A percentile compares a stretch with the other conserved stretches of the same genome.
These are phyloP conservation scores for Vitis hybrid DNA, from an alignment of 177 flowering plant genomes.

Conservation along the genomic window DNA sequence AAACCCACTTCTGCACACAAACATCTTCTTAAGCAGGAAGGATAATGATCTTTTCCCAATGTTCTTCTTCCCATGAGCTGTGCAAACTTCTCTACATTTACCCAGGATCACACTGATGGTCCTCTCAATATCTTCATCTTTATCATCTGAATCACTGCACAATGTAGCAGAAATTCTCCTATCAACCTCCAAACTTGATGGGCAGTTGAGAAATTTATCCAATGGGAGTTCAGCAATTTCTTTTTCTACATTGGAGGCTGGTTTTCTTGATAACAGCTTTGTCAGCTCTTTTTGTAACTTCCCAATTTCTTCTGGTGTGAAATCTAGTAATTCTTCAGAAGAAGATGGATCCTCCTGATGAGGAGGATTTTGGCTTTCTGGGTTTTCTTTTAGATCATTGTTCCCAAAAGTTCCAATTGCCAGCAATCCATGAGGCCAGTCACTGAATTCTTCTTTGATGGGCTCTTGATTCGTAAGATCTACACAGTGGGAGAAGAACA, in stretches of 20 bases:
- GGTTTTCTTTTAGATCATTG: slow-evolving; percentile 32
- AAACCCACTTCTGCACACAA: slow-evolving; percentile 58
- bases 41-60: slow-evolving; percentile 66
- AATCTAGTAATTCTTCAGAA: slow-evolving; percentile 57
- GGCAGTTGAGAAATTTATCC: slow-evolving; percentile 83
- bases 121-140: slow-evolving; percentile 36
- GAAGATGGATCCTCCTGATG: slow-evolving; percentile 38
- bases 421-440: slow-evolving; percentile 85
- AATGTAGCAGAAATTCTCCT: slow-evolving; percentile 40
- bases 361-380: slow-evolving; percentile 11
- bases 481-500: slow-evolving; percentile 11
- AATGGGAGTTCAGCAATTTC: slow-evolving; percentile 52
- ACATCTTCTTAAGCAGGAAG: slow-evolving; percentile 77
- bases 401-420: slow-evolving; percentile 92
- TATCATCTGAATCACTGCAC: slow-evolving; percentile 26
- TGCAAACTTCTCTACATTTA: slow-evolving; percentile 46
- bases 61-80: slow-evolving; percentile 40
- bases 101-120: slow-evolving; percentile 39
- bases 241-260: slow-evolving; percentile 27
- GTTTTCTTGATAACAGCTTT: slow-evolving; percentile 58
- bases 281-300: slow-evolving; percentile 63
- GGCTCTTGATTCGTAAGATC: slow-evolving; percentile 49
- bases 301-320: slow-evolving; percentile 83
- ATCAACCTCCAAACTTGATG: slow-evolving; percentile 82
- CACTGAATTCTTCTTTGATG: slow-evolving; percentile 72